A percentile compares a stretch with the other conserved stretches of the same genome.
Conservation (phyloP, 2,329 filamentous ascomycete genomes). For the Fusarium veterinarium region DNA sequence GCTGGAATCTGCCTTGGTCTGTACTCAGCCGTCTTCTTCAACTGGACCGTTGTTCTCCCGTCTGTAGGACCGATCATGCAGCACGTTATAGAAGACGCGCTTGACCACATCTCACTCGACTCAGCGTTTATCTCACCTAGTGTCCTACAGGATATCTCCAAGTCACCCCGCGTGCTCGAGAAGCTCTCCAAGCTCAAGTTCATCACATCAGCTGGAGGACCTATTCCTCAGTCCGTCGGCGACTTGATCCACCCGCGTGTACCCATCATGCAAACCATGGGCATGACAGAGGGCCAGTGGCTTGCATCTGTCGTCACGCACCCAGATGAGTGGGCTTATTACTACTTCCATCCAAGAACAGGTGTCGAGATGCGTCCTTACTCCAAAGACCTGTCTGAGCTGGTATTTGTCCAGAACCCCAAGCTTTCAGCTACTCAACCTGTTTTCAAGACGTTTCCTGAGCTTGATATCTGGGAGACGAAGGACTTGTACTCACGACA, state of each 20-base stretch:
- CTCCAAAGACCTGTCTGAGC: neutral
- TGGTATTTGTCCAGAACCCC: neutral
- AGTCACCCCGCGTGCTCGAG: neutral
- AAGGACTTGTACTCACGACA: neutral
- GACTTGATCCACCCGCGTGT: neutral
- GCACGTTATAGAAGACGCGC: neutral
- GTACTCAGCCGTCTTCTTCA: neutral
- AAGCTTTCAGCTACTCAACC: neutral
- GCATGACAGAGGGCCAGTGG: neutral
- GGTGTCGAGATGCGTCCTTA: neutral
- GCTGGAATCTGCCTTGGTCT: neutral
- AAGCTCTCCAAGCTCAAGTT: neutral
- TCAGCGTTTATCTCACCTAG: neutral
- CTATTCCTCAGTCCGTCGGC: neutral
- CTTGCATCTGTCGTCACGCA: neutral
- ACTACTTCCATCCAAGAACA: neutral
- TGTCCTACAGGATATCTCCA: neutral
- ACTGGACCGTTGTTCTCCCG: neutral
- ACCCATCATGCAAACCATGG: neutral
- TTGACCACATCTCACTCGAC: neutral
- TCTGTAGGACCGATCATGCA: neutral
- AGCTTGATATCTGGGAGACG: neutral
- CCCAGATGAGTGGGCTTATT: neutral
- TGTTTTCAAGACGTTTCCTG: neutral
- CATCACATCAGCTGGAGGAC: neutral